Percentiles rank a stretch among this genome's conserved stretches.
These are phyloP conservation scores for Sporothrix brasiliensis DNA, from an alignment of 2,329 filamentous ascomycete species.

Conservation along the genomic window DNA sequence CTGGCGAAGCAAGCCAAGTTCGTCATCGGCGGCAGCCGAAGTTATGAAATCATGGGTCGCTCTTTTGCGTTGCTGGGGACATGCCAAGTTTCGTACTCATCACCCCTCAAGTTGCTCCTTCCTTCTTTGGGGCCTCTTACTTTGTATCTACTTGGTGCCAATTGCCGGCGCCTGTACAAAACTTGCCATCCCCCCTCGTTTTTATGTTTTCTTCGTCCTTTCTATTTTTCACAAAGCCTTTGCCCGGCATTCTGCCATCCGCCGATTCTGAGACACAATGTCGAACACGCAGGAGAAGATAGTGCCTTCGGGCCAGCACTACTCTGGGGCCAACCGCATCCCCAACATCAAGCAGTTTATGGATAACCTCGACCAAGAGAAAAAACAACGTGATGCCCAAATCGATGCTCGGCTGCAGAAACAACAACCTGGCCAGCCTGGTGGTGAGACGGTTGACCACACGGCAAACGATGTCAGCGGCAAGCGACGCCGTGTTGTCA, in stretches of 20 bases:
- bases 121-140: not conserved
- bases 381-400: conserved; percentile 70
- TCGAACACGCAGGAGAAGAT: conserved; percentile 46
- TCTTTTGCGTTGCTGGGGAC: conserved; percentile 8
- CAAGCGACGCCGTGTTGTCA: conserved; percentile 57
- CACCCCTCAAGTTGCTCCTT: not conserved
- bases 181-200: not conserved
- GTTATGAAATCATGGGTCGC: not conserved
- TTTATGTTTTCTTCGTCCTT: not conserved
- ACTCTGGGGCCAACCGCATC: conserved; percentile 80
- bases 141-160: not conserved
- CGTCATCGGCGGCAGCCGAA: conserved; percentile 10
- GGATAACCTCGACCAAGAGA: conserved; percentile 75
- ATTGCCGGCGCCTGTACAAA: not conserved
- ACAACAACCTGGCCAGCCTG: not conserved
- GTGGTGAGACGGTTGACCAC: conserved; percentile 50
- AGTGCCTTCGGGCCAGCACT: conserved; percentile 64
- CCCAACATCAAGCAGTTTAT: conserved; percentile 87
- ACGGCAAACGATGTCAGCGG: conserved; percentile 47
- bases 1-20: not conserved
- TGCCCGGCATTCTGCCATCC: not conserved
- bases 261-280: conserved; percentile 20
- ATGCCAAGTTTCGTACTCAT: not conserved
- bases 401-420: conserved; percentile 59
- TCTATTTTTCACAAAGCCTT: not conserved